Evolutionary conservation across 1,284 basidiomycete species (phyloP).

Genomic region (Tremellales sp.): DNA sequence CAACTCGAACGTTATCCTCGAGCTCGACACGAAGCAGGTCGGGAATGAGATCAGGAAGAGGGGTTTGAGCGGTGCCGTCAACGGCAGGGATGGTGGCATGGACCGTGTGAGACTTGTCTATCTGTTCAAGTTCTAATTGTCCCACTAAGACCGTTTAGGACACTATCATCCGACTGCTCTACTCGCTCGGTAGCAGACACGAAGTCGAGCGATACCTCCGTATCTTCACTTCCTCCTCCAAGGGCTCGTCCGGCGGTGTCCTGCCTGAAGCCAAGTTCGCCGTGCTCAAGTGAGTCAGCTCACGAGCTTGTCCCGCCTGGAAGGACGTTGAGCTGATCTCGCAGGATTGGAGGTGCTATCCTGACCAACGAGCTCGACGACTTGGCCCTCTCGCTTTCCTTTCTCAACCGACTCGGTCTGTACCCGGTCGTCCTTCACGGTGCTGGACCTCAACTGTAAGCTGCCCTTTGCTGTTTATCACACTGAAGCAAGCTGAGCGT

Average conservation of each 20-base stretch:
- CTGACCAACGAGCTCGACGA: constrained; percentile 79
- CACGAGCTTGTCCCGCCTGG: not conserved
- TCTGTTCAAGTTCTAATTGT: not conserved
- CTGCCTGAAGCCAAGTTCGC: constrained; percentile 72
- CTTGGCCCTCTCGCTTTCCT: constrained; percentile 84
- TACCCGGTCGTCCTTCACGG: constrained; percentile 94
- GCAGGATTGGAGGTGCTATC: constrained; percentile 81
- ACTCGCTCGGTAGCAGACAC: constrained; percentile 90
- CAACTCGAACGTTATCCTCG: constrained; percentile 35
- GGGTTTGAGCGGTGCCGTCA: constrained; percentile 33
- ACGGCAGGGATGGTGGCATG: constrained; percentile 42
- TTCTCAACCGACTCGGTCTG: constrained; percentile 86
- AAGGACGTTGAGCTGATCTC: constrained; percentile 4
- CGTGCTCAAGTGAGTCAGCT: constrained; percentile 73
- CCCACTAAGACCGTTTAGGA: constrained; percentile 58
- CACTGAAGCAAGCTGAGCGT: constrained; percentile 4
- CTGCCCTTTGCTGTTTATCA: not conserved
- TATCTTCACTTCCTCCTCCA: constrained; percentile 85
- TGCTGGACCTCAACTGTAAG: constrained; percentile 77
- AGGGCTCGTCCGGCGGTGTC: constrained; percentile 54
- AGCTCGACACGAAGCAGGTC: constrained; percentile 43
- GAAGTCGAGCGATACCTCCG: constrained; percentile 94
- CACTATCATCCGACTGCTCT: constrained; percentile 86
- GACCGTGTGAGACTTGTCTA: constrained; percentile 36
- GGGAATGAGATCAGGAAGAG: constrained; percentile 46